Percentiles rank a stretch among this genome's conserved stretches.
phyloP scores from a whole-genome alignment of 257 asterid genomes.

The Thymus mandschuricus region DNA sequence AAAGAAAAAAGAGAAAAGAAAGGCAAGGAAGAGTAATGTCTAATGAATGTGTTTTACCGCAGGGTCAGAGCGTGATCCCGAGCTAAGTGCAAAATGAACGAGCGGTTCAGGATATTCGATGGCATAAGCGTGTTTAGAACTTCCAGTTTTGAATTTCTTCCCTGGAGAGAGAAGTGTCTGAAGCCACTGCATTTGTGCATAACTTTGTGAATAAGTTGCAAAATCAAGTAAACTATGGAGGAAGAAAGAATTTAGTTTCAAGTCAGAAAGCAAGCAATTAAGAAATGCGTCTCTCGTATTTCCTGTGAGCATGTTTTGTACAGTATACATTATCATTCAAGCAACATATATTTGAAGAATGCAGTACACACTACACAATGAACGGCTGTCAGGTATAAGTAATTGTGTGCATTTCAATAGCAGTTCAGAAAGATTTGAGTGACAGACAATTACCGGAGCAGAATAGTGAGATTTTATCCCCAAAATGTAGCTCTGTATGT shows the following conservation, averaged over 20 bases:
- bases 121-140: slow-evolving; percentile 55
- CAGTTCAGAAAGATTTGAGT: slow-evolving; percentile 10
- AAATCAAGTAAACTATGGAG: slow-evolving; percentile 9
- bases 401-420: not conserved
- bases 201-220: slow-evolving; percentile 24
- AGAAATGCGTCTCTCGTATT: not conserved
- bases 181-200: slow-evolving; percentile 68
- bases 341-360: not conserved
- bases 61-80: slow-evolving; percentile 83
- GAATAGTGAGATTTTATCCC: slow-evolving; percentile 83
- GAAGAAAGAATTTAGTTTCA: not conserved
- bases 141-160: slow-evolving; percentile 61
- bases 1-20: not conserved
- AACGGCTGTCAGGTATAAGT: not conserved
- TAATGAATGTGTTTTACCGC: slow-evolving; percentile 53
- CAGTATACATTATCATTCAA: not conserved
- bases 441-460: slow-evolving; percentile 60
- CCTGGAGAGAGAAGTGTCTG: slow-evolving; percentile 76
- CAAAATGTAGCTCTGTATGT: slow-evolving; percentile 75
- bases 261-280: not conserved
- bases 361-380: not conserved
- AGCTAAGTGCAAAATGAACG: slow-evolving; percentile 85
- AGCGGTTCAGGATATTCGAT: slow-evolving; percentile 90
- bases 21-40: not conserved
- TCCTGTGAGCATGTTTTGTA: not conserved